These are phyloP conservation scores for Pythium sukuiense DNA, from an alignment of 352 stramenopile species.

Conservation along the genomic window DNA sequence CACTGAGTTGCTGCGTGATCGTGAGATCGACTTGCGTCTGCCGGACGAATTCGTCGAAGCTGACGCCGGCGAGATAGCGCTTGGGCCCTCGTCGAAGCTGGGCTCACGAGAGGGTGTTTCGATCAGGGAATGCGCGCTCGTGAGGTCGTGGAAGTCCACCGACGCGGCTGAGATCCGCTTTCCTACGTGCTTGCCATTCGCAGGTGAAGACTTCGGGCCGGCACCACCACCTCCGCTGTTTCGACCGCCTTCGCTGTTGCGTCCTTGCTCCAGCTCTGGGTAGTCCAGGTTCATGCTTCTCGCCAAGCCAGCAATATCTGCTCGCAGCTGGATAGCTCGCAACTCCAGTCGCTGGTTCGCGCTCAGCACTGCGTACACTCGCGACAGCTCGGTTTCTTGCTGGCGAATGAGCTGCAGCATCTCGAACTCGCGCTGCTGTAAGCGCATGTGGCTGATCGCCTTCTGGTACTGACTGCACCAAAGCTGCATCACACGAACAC, in stretches of 20 bases:
- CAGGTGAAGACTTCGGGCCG: constrained; percentile 5
- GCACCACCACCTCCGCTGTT: constrained; percentile 5
- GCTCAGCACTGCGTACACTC: constrained; percentile 56
- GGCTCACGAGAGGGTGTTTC: neutral
- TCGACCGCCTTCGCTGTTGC: constrained; percentile 9
- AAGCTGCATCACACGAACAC: constrained; percentile 85
- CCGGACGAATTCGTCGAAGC: neutral
- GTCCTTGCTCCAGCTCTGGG: constrained; percentile 29
- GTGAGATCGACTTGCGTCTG: constrained; percentile 57
- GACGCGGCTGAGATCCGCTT: constrained; percentile 26
- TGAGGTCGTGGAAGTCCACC: constrained; percentile 19
- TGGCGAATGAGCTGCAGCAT: constrained; percentile 82
- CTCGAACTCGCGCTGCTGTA: constrained; percentile 86
- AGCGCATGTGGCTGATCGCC: constrained; percentile 83
- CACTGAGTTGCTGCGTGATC: constrained; percentile 67
- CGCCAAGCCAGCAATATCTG: constrained; percentile 69
- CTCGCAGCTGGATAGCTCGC: constrained; percentile 59
- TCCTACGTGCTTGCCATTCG: neutral
- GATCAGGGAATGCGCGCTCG: neutral
- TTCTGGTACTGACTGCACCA: constrained; percentile 89
- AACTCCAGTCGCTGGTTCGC: constrained; percentile 66
- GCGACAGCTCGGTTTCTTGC: constrained; percentile 75
- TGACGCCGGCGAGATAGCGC: neutral
- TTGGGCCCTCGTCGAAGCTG: constrained; percentile 14
- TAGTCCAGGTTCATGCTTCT: constrained; percentile 80